Conservation (phyloP, 805 yeast genomes). For the Yamadazyma phyllophila region DNA sequence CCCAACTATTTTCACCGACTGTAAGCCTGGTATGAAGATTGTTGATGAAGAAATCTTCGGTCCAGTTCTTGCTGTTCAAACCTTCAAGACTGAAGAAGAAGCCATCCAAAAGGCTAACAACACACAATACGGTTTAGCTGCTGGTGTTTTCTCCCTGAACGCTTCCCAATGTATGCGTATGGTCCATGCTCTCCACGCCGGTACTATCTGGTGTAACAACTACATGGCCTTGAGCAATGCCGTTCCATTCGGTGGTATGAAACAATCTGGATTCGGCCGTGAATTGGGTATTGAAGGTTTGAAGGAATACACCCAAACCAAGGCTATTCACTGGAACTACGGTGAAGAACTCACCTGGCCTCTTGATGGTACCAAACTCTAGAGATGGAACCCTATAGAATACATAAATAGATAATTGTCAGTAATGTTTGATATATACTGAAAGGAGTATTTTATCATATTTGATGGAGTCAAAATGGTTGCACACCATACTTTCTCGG, state of each 20-base stretch:
- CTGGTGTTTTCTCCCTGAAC: slow-evolving; percentile 60
- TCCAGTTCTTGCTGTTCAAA: slow-evolving; percentile 74
- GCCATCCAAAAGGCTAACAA: slow-evolving; percentile 68
- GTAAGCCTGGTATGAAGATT: slow-evolving; percentile 59
- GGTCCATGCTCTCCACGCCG: slow-evolving; percentile 47
- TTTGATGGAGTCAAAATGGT: no score
- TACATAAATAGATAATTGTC: background rate
- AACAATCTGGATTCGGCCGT: slow-evolving; percentile 41
- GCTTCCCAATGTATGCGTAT: slow-evolving; percentile 45
- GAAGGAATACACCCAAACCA: slow-evolving; percentile 32
- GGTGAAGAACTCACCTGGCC: slow-evolving; percentile 14
- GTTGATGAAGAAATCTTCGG: slow-evolving; percentile 84
- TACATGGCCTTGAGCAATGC: slow-evolving; percentile 61
- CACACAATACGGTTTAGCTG: slow-evolving; percentile 65
- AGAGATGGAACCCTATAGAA: background rate
- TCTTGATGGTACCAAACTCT: slow-evolving; percentile 8
- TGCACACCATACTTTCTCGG: no score
- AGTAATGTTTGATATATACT: background rate
- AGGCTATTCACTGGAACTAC: slow-evolving; percentile 20
- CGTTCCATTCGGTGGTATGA: slow-evolving; percentile 44
- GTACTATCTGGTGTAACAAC: slow-evolving; percentile 67
- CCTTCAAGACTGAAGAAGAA: slow-evolving; percentile 65
- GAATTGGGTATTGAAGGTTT: slow-evolving; percentile 39
- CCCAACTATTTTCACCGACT: slow-evolving; percentile 53
- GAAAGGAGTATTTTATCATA: background rate